Evolutionary conservation across 129 eudicot species (phyloP).

Genomic region (Arctium minus): DNA sequence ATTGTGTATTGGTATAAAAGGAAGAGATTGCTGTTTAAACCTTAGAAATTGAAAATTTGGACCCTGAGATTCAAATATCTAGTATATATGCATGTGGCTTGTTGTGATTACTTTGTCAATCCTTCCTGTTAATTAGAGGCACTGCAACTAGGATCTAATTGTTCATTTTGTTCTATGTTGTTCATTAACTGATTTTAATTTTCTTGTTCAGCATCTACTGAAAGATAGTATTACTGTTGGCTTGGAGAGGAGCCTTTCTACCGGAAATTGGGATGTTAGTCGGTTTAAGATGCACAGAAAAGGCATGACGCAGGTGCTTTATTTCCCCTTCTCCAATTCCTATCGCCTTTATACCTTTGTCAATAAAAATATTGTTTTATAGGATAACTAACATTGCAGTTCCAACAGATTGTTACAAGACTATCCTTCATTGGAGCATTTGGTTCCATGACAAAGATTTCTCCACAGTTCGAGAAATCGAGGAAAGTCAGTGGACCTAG

Average conservation of each 20-base stretch:
- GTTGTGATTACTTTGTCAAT: background rate
- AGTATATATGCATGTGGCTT: background rate
- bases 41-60: background rate
- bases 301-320: slow-evolving; percentile 90
- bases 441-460: slow-evolving; percentile 80
- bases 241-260: slow-evolving; percentile 78
- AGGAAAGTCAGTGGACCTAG: slow-evolving; percentile 99
- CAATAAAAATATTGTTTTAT: background rate
- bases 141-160: background rate
- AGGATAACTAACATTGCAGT: background rate
- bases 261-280: slow-evolving; percentile 81
- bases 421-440: slow-evolving; percentile 75
- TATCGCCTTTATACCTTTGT: background rate
- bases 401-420: slow-evolving; percentile 71
- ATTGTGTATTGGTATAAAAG: background rate
- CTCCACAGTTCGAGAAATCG: slow-evolving; percentile 93
- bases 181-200: background rate
- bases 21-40: background rate
- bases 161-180: background rate
- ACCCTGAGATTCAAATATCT: background rate
- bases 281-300: slow-evolving; percentile 78
- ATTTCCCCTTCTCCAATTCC: background rate
- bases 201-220: slow-evolving; percentile 38
- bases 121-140: background rate
- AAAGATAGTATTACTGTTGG: slow-evolving; percentile 61